Base-by-base conservation (phyloP, 2,329 filamentous ascomycete species). In the Pestalotiopsis sp. region DNA sequence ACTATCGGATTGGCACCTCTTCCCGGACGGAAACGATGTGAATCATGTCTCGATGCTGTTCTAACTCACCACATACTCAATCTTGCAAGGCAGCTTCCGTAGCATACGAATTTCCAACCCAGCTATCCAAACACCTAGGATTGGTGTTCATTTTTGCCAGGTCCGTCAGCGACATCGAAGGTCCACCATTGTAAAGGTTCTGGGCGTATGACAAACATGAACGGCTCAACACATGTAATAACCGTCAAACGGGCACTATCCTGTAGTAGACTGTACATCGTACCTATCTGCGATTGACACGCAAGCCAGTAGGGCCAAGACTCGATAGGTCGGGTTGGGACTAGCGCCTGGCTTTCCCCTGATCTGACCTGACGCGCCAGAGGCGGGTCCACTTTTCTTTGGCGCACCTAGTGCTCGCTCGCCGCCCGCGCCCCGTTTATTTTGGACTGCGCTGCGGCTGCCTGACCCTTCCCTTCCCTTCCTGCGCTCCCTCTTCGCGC, bases 361-460 rank as follows among this genome's bases (percentile, higher is more conserved):
- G 25, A 52, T 39, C 36, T 52, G 20, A 11, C 38, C 39, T 13
- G 20, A 23, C 31, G 60, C 27, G 23, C 17, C 25, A 27, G 20
- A 36, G 25, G 13, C 31, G 31, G 31, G 20, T 23, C 20, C 20
- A 23, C 20, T 23, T 23, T 23, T 23, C 20, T 23, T 23, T 23
- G 20, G 20, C 20, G 1, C 2, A 36, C 27, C 4, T 27, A 27
- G 27, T 27, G 27, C 27, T 27, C 27, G 36, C 63, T 56, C 63
- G 45, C 49, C 45, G 31, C n/a, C 63, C 4, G 4, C n/a, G 27
- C 63, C 63, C 63, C 41, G 20, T 58, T 63, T 58, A 12, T 14
- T 69, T 61, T 67, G 59, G 60, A 62, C 52, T 61, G 60, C 68
- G 31, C 66, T 64, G 60, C 52, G 63, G 63, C n/a, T 66, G 67